Conservation (phyloP, 768 basidiomycete genomes). For the Daedaleopsis nitida region DNA sequence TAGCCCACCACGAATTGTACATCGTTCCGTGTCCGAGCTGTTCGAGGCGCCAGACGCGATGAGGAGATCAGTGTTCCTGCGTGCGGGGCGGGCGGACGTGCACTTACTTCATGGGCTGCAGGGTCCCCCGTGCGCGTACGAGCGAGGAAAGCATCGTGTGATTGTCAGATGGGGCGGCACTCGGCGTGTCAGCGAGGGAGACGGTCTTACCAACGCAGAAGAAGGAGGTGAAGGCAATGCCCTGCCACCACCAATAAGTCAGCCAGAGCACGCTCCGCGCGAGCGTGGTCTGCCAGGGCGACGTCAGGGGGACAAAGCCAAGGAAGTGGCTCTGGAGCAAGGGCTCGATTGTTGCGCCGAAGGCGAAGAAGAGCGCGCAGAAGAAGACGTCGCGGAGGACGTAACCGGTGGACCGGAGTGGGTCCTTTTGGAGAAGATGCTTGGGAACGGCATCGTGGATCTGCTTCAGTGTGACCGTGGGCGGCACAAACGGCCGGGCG, state of each 20-base stretch:
- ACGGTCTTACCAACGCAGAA: constrained; percentile 49
- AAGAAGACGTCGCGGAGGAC: constrained; percentile 48
- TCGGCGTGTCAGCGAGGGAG: not conserved
- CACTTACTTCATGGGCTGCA: constrained; percentile 26
- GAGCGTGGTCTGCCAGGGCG: constrained; percentile 33
- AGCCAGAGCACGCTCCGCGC: constrained; percentile 44
- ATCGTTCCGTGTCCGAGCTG: constrained; percentile 34
- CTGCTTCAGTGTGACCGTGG: constrained; percentile 51
- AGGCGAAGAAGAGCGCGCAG: constrained; percentile 43
- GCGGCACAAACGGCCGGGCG: constrained; percentile 49
- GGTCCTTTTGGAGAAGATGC: constrained; percentile 47
- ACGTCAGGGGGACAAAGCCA: constrained; percentile 35
- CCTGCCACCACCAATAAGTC: constrained; percentile 53
- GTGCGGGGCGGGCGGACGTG: not conserved
- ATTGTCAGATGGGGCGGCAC: not conserved
- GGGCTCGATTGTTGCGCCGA: constrained; percentile 45
- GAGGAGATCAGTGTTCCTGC: not conserved
- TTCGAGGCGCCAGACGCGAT: not conserved
- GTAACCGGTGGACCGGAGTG: constrained; percentile 43
- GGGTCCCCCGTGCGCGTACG: not conserved
- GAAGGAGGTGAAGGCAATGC: constrained; percentile 51
- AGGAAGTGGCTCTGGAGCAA: constrained; percentile 42
- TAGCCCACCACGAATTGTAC: constrained; percentile 26
- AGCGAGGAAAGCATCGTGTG: not conserved
- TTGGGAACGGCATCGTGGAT: constrained; percentile 59